Percentiles rank a stretch among this genome's conserved stretches.
These are phyloP conservation scores for Erysimum cheiri DNA, from an alignment of 441 rosid genomes.

Conservation along the genomic window DNA sequence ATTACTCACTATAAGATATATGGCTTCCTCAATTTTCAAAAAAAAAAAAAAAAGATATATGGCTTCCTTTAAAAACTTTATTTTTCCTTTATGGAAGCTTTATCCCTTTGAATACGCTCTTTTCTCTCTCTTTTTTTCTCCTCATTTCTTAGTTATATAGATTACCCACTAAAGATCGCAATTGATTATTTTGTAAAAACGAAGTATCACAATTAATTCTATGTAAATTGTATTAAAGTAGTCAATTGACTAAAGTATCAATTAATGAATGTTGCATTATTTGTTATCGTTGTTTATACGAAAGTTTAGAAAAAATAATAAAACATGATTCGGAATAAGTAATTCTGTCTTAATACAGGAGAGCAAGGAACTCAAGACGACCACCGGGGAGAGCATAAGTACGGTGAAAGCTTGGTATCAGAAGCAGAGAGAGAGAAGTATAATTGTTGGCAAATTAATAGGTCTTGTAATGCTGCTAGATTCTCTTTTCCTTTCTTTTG, in stretches of 20 bases:
- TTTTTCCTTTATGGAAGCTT: constrained; percentile 44
- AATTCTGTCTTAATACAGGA: constrained; percentile 29
- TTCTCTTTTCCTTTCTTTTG: constrained; percentile 46
- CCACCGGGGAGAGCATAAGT: constrained; percentile 43
- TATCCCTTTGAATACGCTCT: constrained; percentile 33
- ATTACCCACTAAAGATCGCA: constrained; percentile 10
- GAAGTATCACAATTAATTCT: neutral
- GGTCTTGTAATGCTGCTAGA: constrained; percentile 42
- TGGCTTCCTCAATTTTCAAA: no score
- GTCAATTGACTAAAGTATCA: constrained; percentile 1
- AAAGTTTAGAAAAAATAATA: neutral
- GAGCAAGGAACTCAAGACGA: constrained; percentile 44
- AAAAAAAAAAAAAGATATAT: no score
- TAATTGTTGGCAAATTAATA: constrained; percentile 20
- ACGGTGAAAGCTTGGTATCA: constrained; percentile 23
- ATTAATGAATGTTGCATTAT: neutral
- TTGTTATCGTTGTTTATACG: neutral
- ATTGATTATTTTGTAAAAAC: neutral
- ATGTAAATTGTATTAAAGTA: constrained; percentile 1
- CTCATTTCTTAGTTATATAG: constrained; percentile 18
- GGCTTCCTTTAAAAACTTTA: constrained; percentile 35
- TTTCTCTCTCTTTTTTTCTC: constrained; percentile 26
- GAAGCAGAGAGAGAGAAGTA: constrained; percentile 22
- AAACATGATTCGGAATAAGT: neutral
- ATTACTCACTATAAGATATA: constrained; percentile 31